Evolutionary conservation across 371 early-diverging fungal species (phyloP).

Genomic region (Saksenaea oblongispora): DNA sequence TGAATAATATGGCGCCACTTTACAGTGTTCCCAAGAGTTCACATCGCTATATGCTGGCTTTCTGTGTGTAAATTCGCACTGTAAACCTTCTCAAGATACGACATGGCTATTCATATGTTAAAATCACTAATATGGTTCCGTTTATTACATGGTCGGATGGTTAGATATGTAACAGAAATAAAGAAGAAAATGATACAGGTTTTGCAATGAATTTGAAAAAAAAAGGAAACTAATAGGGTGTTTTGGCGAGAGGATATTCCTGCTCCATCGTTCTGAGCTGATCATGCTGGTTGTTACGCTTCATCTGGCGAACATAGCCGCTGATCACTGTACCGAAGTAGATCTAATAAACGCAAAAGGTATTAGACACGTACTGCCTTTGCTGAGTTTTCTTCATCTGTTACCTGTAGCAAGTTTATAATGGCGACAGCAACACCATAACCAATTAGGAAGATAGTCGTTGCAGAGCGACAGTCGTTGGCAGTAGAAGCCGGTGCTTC

Average conservation of each 20-base stretch:
- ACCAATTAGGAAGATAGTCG: neutral
- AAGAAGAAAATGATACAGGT: neutral
- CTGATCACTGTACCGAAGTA: constrained; percentile 21
- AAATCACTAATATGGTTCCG: no score
- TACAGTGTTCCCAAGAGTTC: no score
- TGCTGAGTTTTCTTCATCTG: neutral
- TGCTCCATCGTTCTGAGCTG: neutral
- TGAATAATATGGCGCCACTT: no score
- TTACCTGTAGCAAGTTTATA: neutral
- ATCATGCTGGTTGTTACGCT: neutral
- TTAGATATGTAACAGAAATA: neutral
- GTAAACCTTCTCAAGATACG: no score
- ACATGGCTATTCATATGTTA: no score
- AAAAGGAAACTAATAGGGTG: neutral
- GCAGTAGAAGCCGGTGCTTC: neutral
- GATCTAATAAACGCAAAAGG: constrained; percentile 2
- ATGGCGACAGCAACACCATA: neutral
- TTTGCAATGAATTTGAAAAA: neutral
- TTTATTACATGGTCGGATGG: no score
- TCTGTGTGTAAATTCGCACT: no score
- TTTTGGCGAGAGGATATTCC: neutral
- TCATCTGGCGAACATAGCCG: constrained; percentile 21
- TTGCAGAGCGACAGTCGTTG: neutral
- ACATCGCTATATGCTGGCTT: no score
- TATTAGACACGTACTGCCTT: neutral